These are phyloP conservation scores for Globisporangium rhizosaccharum DNA, from an alignment of 352 stramenopile species.

Conservation along the genomic window DNA sequence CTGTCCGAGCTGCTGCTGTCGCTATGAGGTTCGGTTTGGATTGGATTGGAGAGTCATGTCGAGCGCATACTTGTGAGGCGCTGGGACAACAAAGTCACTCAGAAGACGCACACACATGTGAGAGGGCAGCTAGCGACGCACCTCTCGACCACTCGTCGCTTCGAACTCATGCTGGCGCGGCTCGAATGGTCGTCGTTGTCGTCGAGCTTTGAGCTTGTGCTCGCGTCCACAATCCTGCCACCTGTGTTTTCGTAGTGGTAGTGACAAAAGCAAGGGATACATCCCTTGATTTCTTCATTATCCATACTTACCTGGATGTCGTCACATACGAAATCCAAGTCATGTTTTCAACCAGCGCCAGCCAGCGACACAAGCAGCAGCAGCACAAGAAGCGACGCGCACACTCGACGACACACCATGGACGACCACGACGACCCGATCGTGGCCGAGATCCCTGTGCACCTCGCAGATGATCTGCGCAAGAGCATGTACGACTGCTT, in stretches of 20 bases:
- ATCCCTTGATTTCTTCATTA: not conserved
- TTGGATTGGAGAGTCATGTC: not conserved
- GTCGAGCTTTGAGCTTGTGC: not conserved
- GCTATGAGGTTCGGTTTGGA: too few relatives aligned
- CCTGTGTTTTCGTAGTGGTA: too few relatives aligned
- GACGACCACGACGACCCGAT: slow-evolving; percentile 55
- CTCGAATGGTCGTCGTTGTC: not conserved
- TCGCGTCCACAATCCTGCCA: too few relatives aligned
- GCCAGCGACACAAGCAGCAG: not conserved
- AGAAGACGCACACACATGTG: not conserved
- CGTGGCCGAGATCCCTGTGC: slow-evolving; percentile 79
- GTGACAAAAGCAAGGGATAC: too few relatives aligned
- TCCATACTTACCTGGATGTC: not conserved
- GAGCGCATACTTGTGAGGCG: not conserved
- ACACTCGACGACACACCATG: slow-evolving; percentile 1
- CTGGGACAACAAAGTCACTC: not conserved
- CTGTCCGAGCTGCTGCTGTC: slow-evolving; percentile 53
- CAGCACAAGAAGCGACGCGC: not conserved
- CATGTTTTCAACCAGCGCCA: not conserved
- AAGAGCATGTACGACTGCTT: slow-evolving; percentile 47
- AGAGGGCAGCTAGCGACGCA: slow-evolving; percentile 4
- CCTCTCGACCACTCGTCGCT: slow-evolving; percentile 39
- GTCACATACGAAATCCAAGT: not conserved
- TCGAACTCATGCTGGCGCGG: slow-evolving; percentile 4
- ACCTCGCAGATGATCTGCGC: slow-evolving; percentile 64